These are phyloP conservation scores for Colletotrichum orbiculare DNA, from an alignment of 2,329 filamentous ascomycete genomes.

Conservation along the genomic window DNA sequence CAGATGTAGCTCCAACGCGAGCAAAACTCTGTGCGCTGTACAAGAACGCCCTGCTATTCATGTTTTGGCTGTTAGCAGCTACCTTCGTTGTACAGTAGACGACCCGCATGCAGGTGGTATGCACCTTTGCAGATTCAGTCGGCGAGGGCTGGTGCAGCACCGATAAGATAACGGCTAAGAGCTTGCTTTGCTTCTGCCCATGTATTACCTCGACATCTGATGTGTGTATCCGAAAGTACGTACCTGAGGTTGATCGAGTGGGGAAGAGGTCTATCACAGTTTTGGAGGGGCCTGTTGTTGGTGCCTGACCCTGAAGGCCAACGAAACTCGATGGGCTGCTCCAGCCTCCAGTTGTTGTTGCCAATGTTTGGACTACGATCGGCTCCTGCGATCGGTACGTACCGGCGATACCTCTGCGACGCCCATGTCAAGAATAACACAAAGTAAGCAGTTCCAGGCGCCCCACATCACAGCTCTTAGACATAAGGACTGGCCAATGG, in stretches of 20 bases:
- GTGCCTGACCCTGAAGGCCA: constrained; percentile 20
- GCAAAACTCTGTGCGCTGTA: constrained; percentile 29
- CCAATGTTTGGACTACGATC: constrained; percentile 24
- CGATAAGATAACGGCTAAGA: background rate
- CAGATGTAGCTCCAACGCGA: background rate
- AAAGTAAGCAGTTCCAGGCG: constrained; percentile 30
- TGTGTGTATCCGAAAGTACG: background rate
- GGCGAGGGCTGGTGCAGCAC: constrained; percentile 10
- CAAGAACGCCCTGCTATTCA: constrained; percentile 34
- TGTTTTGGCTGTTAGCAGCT: constrained; percentile 34
- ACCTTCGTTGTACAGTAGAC: background rate
- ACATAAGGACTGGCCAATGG: constrained; percentile 8
- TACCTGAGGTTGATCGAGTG: background rate
- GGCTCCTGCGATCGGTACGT: constrained; percentile 13
- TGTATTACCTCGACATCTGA: background rate
- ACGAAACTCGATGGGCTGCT: background rate
- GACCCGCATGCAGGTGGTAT: constrained; percentile 23
- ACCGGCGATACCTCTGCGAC: constrained; percentile 11
- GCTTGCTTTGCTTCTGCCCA: background rate
- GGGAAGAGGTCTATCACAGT: background rate
- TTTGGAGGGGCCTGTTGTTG: constrained; percentile 2
- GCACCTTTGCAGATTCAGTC: constrained; percentile 16
- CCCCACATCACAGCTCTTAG: constrained; percentile 18
- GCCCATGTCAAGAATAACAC: constrained; percentile 36
- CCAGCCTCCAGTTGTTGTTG: constrained; percentile 15